Evolutionary conservation across 2,329 filamentous ascomycete genomes (phyloP), one percentile per base, ranked within the genome.

Genomic region (Ilyonectria robusta): DNA sequence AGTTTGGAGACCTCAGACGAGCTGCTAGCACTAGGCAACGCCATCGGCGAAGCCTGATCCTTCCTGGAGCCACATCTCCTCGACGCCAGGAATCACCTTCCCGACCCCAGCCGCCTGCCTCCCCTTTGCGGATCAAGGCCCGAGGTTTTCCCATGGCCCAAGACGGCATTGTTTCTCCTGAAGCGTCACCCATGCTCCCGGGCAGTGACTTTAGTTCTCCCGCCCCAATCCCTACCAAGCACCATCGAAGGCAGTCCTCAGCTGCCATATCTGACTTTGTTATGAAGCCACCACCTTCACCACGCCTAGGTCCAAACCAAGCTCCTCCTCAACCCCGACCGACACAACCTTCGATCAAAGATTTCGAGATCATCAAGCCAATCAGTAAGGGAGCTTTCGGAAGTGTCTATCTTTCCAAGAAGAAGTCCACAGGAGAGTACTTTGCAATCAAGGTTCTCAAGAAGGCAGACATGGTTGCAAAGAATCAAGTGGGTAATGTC

Each of bases 381-480:
- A 99, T 99, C 81, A 99, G 96, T 82, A 98, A 98, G 82, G 96
- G 96, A 56, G 96, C 96, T 4, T 99, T 99, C 80, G 96, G 96
- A 6, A 98, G 96, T 78, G 96, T 99, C 8, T 99, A 99, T 78
- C 84, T 99, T 35, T 95, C 96, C 1, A 99, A 98, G 84, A 99
- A 99, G 86, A 98, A 98, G 81, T 96, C 94, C 0, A 99, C 97
- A 0, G 95, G 95, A 51, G 96, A 99, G 77, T 99, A 99, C 80
- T 99, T 95, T 79, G 96, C 96, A 10, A 98, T 99, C 84, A 99
- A 99, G 78, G 96, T 98, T 1, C 82, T 99, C 66, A 98, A 98
- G 79, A 99, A 99, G 82, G 95, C 96, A n/a, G 96, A 99, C 84
- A 99, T 99, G 96, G 94, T 99, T 69, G 96, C 96, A 68, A 99